Evolutionary conservation across 2,329 filamentous ascomycete species (phyloP).

Genomic region (Cladosporium cucumerinum): DNA sequence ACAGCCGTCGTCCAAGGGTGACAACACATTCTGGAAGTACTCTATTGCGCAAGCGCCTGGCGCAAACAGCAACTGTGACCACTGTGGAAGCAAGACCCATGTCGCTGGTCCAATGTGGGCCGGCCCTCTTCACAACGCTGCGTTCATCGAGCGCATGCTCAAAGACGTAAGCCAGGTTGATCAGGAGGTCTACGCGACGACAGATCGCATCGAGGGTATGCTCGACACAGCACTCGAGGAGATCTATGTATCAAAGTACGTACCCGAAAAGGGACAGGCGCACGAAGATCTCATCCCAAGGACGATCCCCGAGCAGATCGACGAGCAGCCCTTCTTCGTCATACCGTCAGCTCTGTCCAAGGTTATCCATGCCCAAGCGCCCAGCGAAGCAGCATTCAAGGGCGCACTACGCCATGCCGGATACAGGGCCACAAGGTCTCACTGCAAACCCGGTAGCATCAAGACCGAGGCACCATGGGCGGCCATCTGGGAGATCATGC

Average conservation of each 20-base stretch:
- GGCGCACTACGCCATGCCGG: slow-evolving; percentile 79
- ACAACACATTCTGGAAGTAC: slow-evolving; percentile 70
- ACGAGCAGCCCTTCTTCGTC: slow-evolving; percentile 83
- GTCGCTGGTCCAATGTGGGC: slow-evolving; percentile 93
- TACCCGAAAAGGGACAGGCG: slow-evolving; percentile 8
- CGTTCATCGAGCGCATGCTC: slow-evolving; percentile 78
- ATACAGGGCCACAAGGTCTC: slow-evolving; percentile 78
- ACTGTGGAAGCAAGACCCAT: slow-evolving; percentile 85
- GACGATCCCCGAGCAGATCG: slow-evolving; percentile 60
- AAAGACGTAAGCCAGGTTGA: slow-evolving; percentile 66
- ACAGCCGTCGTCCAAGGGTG: slow-evolving; percentile 71
- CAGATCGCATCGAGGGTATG: slow-evolving; percentile 83
- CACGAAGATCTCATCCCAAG: slow-evolving; percentile 36
- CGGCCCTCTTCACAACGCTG: slow-evolving; percentile 78
- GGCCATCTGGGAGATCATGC: slow-evolving; percentile 88
- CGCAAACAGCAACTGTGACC: slow-evolving; percentile 64
- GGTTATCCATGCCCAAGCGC: slow-evolving; percentile 73
- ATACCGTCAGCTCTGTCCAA: slow-evolving; percentile 71
- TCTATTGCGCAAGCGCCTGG: slow-evolving; percentile 68
- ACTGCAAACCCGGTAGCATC: slow-evolving; percentile 84
- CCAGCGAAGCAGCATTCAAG: slow-evolving; percentile 72
- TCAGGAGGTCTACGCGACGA: slow-evolving; percentile 71
- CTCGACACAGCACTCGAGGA: slow-evolving; percentile 85
- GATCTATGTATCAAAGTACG: slow-evolving; percentile 30
- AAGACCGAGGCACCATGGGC: slow-evolving; percentile 92